Evolutionary conservation across 2,329 filamentous ascomycete genomes (phyloP).

Genomic region (Arthrobotrys iridis): DNA sequence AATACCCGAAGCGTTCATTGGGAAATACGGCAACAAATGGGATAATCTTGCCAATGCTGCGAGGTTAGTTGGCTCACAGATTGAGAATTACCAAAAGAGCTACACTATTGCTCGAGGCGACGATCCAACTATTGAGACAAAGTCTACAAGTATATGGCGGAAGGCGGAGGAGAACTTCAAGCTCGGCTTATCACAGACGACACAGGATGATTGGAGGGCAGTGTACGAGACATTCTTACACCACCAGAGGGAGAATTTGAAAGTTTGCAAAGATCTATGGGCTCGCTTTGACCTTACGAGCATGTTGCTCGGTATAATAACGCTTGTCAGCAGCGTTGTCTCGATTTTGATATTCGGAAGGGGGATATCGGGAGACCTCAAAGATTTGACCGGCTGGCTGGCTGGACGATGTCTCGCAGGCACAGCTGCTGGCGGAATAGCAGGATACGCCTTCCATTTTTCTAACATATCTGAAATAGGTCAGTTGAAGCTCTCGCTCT

Average conservation of each 20-base stretch:
- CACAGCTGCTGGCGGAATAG: slow-evolving; percentile 62
- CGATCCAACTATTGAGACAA: slow-evolving; percentile 69
- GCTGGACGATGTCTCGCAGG: slow-evolving; percentile 67
- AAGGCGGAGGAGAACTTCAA: slow-evolving; percentile 67
- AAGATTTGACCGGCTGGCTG: slow-evolving; percentile 67
- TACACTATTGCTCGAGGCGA: slow-evolving; percentile 80
- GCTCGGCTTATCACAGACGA: background rate
- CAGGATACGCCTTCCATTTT: slow-evolving; percentile 40
- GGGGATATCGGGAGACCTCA: slow-evolving; percentile 66
- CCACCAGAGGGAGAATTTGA: slow-evolving; percentile 82
- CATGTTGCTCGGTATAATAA: slow-evolving; percentile 81
- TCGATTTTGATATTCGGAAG: slow-evolving; percentile 78
- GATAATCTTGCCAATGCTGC: slow-evolving; percentile 80
- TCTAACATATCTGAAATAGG: slow-evolving; percentile 11
- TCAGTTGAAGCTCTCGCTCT: slow-evolving; percentile 59
- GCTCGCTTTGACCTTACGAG: slow-evolving; percentile 87
- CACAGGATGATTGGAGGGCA: slow-evolving; percentile 60
- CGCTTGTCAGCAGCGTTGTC: slow-evolving; percentile 75
- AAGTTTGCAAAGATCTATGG: slow-evolving; percentile 85
- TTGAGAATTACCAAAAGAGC: slow-evolving; percentile 85
- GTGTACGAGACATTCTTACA: slow-evolving; percentile 70
- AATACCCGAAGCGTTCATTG: slow-evolving; percentile 91
- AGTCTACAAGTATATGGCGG: slow-evolving; percentile 70
- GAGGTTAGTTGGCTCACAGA: slow-evolving; percentile 81
- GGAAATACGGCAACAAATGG: slow-evolving; percentile 74